Evolutionary conservation across 768 basidiomycete species (phyloP).

Genomic region (Lentinula sp.): DNA sequence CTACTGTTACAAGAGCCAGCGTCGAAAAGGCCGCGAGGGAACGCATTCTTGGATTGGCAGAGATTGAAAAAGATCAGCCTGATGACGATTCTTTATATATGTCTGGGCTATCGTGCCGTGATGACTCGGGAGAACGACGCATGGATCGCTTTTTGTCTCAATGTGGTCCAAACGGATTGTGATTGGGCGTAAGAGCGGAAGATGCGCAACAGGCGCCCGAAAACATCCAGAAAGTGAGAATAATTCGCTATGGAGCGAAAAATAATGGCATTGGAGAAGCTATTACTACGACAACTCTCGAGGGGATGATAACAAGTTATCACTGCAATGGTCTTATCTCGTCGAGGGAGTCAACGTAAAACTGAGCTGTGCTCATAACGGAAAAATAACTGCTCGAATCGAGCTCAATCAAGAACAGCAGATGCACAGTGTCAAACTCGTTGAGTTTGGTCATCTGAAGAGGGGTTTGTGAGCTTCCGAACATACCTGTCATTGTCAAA

Average conservation of each 20-base stretch:
- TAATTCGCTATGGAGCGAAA: background rate
- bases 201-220: background rate
- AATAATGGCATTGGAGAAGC: too few relatives aligned
- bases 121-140: background rate
- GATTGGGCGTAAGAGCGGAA: background rate
- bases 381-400: too few relatives aligned
- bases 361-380: too few relatives aligned
- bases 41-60: background rate
- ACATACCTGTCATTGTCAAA: too few relatives aligned
- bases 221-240: background rate
- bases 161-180: background rate
- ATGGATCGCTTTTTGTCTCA: background rate
- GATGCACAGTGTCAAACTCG: too few relatives aligned
- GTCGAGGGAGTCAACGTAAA: too few relatives aligned
- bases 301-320: too few relatives aligned
- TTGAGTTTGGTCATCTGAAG: too few relatives aligned
- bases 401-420: too few relatives aligned
- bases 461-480: too few relatives aligned
- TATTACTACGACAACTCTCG: too few relatives aligned
- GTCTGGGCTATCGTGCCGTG: background rate
- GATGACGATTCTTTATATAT: background rate
- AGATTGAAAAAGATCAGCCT: background rate
- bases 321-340: too few relatives aligned
- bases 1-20: background rate
- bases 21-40: background rate